These are phyloP conservation scores for Basipetospora chlamydospora DNA, from an alignment of 2,329 filamentous ascomycete genomes.

Conservation along the genomic window DNA sequence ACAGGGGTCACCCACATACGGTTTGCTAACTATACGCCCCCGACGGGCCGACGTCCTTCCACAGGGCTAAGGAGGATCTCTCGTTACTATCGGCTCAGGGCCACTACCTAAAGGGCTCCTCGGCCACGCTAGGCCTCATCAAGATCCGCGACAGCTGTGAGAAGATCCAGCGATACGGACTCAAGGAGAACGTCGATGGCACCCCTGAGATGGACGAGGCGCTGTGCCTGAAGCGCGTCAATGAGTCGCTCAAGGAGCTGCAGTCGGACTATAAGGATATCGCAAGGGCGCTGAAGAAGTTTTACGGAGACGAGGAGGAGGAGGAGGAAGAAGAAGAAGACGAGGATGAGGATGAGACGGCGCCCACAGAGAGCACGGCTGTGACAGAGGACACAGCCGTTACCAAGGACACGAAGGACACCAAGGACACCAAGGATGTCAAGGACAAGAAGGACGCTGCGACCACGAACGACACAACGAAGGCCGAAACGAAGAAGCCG, in stretches of 20 bases:
- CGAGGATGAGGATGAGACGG: conserved; percentile 4
- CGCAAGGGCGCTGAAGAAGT: conserved; percentile 53
- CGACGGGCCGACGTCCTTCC: background rate
- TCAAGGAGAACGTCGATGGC: conserved; percentile 66
- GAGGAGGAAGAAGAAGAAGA: conserved; percentile 7
- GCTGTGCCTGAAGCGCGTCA: conserved; percentile 55
- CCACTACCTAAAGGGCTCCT: conserved; percentile 95
- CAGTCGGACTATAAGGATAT: conserved; percentile 66
- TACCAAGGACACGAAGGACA: conserved; percentile 2
- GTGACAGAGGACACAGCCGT: conserved; percentile 3
- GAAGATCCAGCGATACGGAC: conserved; percentile 89
- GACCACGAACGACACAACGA: background rate
- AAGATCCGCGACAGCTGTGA: conserved; percentile 91
- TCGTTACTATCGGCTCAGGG: conserved; percentile 67
- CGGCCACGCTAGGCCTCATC: conserved; percentile 77
- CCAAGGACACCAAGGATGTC: conserved; percentile 1
- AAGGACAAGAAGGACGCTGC: background rate
- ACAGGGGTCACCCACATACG: no score
- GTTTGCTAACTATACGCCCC: no score
- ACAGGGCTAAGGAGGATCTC: conserved; percentile 34
- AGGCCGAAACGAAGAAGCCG: conserved; percentile 2
- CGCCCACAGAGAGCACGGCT: conserved; percentile 1
- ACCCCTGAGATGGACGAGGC: conserved; percentile 49
- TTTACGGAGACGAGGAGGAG: conserved; percentile 27
- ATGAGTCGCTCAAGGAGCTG: conserved; percentile 52